Base-by-base conservation (phyloP, 441 rosid species). In the Pelargonium myrrhifolium region DNA sequence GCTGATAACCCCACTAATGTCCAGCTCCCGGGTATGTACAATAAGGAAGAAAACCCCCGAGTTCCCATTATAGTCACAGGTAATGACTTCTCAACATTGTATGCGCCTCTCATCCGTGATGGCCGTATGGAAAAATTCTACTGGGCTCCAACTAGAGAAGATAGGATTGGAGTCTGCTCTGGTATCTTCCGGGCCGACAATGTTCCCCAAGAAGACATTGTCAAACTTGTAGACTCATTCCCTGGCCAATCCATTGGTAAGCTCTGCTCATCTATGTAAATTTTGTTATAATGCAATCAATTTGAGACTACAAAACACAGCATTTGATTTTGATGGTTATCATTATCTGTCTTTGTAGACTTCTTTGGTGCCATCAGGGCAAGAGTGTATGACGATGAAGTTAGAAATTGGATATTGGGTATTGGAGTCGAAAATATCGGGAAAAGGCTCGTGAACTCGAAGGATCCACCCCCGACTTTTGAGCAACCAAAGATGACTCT, bases 111-210 rank as follows among this genome's bases (percentile, higher is more conserved):
- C 6, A 93, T 89, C 77, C 96, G 98, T 75, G 98, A 90, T 9
- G 97, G 97, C 18, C 94, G 97, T 72, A 93, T 90, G 96, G 96
- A 89, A 87, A 93, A 93, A 66, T 90, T 91, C 89, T 94, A 94
- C 80, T 94, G 97, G 99, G 97, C 99, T 1, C 97, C 99, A 0
- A 91, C 89, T 9, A 85, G 97, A 66, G 99, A 93, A 0, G 99
- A 93, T 76, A 81, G 99, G 37, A 84, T 93, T 61, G 99, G 99
- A 62, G 97, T 93, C 76, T 91, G 99, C 85, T 68, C 12, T 3
- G 99, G 97, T 39, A 93, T 93, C 58, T 93, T 93, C 84, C 81
- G 74, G 81, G 81, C 67, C 6, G 97, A 91, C 73, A 77, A 81
- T 6, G 68, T 93, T 55, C 66, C 82, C 0, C 51, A 20, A 0